A percentile compares a stretch with the other conserved stretches of the same genome.
Evolutionary conservation across 371 early-diverging fungal genomes (phyloP).

Genomic region (Apophysomyces variabilis): DNA sequence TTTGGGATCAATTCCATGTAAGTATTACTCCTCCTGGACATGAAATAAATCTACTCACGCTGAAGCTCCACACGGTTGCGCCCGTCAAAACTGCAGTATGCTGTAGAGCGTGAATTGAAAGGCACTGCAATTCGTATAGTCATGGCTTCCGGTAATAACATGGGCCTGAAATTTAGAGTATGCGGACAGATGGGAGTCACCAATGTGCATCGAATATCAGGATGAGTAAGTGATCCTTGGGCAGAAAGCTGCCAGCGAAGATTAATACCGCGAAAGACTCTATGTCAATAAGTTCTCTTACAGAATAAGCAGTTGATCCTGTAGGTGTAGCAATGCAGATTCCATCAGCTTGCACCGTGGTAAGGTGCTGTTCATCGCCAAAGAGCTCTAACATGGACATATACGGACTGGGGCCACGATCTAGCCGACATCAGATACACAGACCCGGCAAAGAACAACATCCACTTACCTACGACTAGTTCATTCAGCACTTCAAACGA

Average conservation of each 20-base stretch:
- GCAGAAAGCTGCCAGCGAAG: constrained; percentile 71
- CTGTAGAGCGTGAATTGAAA: constrained; percentile 68
- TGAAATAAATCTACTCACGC: constrained; percentile 42
- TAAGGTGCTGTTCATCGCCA: constrained; percentile 84
- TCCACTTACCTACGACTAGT: constrained; percentile 57
- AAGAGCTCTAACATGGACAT: constrained; percentile 89
- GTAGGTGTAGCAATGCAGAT: constrained; percentile 92
- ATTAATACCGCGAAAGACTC: background rate
- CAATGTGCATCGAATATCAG: constrained; percentile 87
- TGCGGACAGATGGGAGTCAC: constrained; percentile 97
- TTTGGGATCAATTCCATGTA: background rate
- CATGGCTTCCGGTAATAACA: constrained; percentile 89
- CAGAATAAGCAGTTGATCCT: constrained; percentile 94
- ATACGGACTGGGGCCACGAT: constrained; percentile 88
- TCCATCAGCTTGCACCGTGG: constrained; percentile 90
- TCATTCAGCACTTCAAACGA: constrained; percentile 76
- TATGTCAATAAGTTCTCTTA: constrained; percentile 51
- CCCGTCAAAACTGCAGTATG: constrained; percentile 91
- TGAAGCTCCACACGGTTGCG: constrained; percentile 82
- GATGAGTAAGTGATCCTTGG: constrained; percentile 93
- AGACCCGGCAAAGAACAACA: background rate
- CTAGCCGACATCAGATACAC: constrained; percentile 23
- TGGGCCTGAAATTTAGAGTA: constrained; percentile 91
- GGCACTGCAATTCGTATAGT: constrained; percentile 79
- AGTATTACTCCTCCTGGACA: too few species aligned